Evolutionary conservation across 805 yeast species (phyloP).

Genomic region (Pichia deserticola): DNA sequence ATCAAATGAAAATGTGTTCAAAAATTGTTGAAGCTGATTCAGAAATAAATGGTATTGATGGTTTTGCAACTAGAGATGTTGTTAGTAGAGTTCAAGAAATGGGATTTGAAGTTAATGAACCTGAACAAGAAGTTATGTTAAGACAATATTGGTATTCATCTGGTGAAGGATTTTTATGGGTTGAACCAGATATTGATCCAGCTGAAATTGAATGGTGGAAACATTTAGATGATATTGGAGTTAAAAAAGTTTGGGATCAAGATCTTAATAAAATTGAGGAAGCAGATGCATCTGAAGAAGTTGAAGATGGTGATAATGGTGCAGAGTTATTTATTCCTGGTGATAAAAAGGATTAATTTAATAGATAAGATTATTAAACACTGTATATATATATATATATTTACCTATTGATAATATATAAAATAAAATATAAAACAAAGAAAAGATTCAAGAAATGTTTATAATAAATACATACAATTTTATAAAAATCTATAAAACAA

Average conservation of each 20-base stretch:
- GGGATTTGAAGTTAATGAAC: slow-evolving; percentile 37
- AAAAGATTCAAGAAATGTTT: too few species aligned
- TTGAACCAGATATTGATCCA: slow-evolving; percentile 86
- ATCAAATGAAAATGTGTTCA: slow-evolving; percentile 61
- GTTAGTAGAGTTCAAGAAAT: slow-evolving; percentile 29
- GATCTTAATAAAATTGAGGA: slow-evolving; percentile 17
- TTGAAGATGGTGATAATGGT: slow-evolving; percentile 12
- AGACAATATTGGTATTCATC: slow-evolving; percentile 85
- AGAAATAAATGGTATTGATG: slow-evolving; percentile 37
- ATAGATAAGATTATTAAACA: too few species aligned
- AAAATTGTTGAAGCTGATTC: slow-evolving; percentile 61
- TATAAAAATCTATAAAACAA: too few species aligned
- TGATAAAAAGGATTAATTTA: background rate
- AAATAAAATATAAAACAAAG: too few species aligned
- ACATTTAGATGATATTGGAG: slow-evolving; percentile 25
- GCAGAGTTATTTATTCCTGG: slow-evolving; percentile 14
- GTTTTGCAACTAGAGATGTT: slow-evolving; percentile 30
- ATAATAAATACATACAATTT: too few species aligned
- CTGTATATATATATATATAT: too few species aligned
- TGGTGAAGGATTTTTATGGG: slow-evolving; percentile 85
- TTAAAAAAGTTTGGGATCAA: slow-evolving; percentile 26
- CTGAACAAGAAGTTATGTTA: slow-evolving; percentile 57
- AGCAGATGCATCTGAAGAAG: slow-evolving; percentile 9
- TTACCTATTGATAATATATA: too few species aligned
- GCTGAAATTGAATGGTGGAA: slow-evolving; percentile 46